phyloP scores from a whole-genome alignment of 2,329 filamentous ascomycete genomes.

The Chalaropsis thielavioides region DNA sequence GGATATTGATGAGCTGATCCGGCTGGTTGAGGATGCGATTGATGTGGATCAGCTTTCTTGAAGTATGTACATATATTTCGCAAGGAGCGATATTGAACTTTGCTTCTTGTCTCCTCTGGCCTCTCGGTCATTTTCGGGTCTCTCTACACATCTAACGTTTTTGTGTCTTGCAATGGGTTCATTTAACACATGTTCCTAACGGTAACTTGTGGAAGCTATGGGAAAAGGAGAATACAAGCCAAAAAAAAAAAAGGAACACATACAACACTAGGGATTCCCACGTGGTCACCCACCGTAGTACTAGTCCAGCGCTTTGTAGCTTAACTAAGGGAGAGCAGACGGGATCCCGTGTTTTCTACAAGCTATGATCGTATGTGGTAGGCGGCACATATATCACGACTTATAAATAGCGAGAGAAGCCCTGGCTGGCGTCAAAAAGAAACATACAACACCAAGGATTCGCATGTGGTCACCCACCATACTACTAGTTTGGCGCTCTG shows the following conservation, averaged over 20 bases:
- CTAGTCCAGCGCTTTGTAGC: neutral
- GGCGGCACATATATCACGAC: neutral
- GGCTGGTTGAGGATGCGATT: constrained; percentile 61
- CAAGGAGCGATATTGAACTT: neutral
- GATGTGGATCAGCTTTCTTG: constrained; percentile 42
- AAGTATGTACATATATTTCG: neutral
- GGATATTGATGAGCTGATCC: constrained; percentile 71
- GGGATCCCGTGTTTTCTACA: neutral
- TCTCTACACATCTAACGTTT: neutral
- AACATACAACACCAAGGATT: neutral
- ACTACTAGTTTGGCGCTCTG: neutral
- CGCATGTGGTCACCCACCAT: neutral
- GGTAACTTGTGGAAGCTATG: too few species aligned
- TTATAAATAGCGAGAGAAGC: too few species aligned
- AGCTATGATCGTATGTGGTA: neutral
- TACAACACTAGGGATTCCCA: neutral
- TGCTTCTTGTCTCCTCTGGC: neutral
- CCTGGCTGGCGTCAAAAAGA: neutral
- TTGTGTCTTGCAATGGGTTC: too few species aligned
- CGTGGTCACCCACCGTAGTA: neutral
- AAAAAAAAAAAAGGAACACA: neutral
- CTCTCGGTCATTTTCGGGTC: neutral
- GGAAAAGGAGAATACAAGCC: too few species aligned
- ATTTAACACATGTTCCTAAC: too few species aligned
- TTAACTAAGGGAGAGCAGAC: neutral